These are phyloP conservation scores for Cucurbitaria berberidis DNA, from an alignment of 2,329 filamentous ascomycete species.

Conservation along the genomic window DNA sequence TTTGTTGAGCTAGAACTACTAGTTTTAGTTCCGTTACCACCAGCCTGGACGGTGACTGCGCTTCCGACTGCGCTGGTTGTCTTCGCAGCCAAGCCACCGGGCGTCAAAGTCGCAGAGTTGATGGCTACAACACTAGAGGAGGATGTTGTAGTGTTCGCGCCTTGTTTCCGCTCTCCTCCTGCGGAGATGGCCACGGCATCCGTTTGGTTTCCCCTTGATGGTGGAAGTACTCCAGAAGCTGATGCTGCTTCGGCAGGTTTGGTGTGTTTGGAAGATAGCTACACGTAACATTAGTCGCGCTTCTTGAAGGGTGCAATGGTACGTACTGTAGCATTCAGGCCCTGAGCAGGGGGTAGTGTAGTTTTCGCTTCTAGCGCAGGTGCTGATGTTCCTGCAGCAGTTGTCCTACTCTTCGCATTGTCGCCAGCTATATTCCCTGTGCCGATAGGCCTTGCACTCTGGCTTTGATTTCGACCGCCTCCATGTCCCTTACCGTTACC, in stretches of 20 bases:
- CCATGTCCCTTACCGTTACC: too few species aligned
- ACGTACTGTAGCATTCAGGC: constrained; percentile 23
- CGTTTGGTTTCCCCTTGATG: not conserved
- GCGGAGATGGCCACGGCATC: constrained; percentile 20
- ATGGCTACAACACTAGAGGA: constrained; percentile 20
- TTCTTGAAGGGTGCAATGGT: not conserved
- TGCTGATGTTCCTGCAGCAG: too few species aligned
- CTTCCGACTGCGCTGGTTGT: constrained; percentile 23
- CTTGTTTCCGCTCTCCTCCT: constrained; percentile 16
- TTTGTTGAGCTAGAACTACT: constrained; percentile 2
- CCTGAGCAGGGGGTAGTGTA: constrained; percentile 5
- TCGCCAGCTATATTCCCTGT: too few species aligned
- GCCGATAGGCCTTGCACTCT: too few species aligned
- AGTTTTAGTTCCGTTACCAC: constrained; percentile 4
- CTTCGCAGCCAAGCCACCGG: constrained; percentile 27
- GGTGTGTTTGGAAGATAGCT: not conserved
- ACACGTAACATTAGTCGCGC: not conserved
- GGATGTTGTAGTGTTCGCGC: constrained; percentile 9
- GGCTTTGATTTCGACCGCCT: too few species aligned
- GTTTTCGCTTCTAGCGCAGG: too few species aligned
- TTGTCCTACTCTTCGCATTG: too few species aligned
- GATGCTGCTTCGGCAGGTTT: constrained; percentile 1
- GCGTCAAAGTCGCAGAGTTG: constrained; percentile 27
- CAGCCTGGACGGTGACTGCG: constrained; percentile 28
- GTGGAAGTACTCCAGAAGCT: too few species aligned